Conservation (phyloP, 2,329 filamentous ascomycete species). For the Pseudopithomyces maydicus region DNA sequence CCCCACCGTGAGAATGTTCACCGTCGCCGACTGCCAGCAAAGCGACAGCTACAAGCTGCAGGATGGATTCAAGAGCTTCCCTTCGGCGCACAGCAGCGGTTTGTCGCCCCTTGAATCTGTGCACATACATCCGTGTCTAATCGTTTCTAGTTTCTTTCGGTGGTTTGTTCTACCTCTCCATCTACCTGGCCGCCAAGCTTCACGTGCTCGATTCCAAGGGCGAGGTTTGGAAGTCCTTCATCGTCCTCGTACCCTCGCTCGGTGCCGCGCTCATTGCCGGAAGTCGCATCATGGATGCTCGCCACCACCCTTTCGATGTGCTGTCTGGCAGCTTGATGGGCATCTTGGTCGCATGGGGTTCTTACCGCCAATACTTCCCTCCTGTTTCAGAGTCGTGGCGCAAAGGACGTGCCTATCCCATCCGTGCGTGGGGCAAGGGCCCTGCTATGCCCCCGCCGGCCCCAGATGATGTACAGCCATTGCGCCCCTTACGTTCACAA, state of each 20-base stretch:
- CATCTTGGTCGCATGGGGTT: constrained; percentile 56
- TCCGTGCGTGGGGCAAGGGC: constrained; percentile 61
- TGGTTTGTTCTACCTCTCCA: constrained; percentile 63
- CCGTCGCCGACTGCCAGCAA: constrained; percentile 56
- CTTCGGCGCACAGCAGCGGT: constrained; percentile 63
- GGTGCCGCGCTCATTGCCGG: constrained; percentile 61
- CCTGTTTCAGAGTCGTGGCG: constrained; percentile 59
- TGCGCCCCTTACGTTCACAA: constrained; percentile 32
- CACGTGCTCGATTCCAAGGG: constrained; percentile 65
- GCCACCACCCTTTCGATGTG: constrained; percentile 66
- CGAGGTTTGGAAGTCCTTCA: constrained; percentile 63
- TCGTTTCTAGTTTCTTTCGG: constrained; percentile 58
- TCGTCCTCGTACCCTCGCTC: constrained; percentile 59
- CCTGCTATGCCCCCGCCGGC: constrained; percentile 40
- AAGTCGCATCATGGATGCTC: constrained; percentile 65
- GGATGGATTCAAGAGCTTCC: constrained; percentile 65
- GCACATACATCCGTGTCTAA: constrained; percentile 12
- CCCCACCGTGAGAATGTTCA: constrained; percentile 18
- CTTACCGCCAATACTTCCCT: constrained; percentile 66
- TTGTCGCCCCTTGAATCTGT: constrained; percentile 19
- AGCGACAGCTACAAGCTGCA: constrained; percentile 57
- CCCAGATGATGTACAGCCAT: constrained; percentile 37
- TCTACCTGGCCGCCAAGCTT: constrained; percentile 64
- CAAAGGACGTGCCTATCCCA: constrained; percentile 64
- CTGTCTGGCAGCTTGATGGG: constrained; percentile 61